A percentile compares a stretch with the other conserved stretches of the same genome.
Evolutionary conservation across 73 alveolate species (phyloP).

Genomic region (Uronychia setigera): DNA sequence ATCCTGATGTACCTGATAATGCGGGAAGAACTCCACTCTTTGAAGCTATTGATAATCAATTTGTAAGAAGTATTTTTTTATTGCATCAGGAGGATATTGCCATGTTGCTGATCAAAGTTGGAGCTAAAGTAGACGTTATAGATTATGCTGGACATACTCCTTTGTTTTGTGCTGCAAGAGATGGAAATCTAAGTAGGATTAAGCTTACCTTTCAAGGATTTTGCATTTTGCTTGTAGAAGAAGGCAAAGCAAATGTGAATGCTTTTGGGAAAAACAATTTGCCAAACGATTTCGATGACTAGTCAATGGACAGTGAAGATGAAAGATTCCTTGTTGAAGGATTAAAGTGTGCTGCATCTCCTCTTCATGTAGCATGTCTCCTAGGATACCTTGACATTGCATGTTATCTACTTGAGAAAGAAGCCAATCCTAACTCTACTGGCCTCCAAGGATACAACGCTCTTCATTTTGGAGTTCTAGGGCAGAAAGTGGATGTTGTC

Average conservation of each 20-base stretch:
- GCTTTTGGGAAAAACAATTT: constrained; percentile 15
- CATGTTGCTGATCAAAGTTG: not conserved
- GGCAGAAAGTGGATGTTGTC: constrained; percentile 35
- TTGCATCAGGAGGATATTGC: not conserved
- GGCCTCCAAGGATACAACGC: constrained; percentile 56
- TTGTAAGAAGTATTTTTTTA: not conserved
- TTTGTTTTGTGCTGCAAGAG: constrained; percentile 60
- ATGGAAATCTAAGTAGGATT: constrained; percentile 42
- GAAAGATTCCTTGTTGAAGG: constrained; percentile 62
- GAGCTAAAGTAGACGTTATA: constrained; percentile 44
- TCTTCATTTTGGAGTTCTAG: constrained; percentile 55
- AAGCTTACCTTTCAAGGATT: not conserved
- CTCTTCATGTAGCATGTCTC: constrained; percentile 56
- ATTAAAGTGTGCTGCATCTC: constrained; percentile 45
- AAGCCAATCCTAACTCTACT: constrained; percentile 41
- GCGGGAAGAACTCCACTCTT: constrained; percentile 70
- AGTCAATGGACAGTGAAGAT: constrained; percentile 25
- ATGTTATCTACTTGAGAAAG: constrained; percentile 32
- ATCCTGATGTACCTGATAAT: constrained; percentile 62
- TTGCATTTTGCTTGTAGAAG: constrained; percentile 13
- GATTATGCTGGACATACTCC: constrained; percentile 68
- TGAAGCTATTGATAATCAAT: constrained; percentile 63
- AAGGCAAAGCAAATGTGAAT: constrained; percentile 40
- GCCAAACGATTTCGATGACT: constrained; percentile 37
- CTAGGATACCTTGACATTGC: constrained; percentile 44